Conservation (phyloP, 106 monocot species). For the Phalaenopsis aphrodite region DNA sequence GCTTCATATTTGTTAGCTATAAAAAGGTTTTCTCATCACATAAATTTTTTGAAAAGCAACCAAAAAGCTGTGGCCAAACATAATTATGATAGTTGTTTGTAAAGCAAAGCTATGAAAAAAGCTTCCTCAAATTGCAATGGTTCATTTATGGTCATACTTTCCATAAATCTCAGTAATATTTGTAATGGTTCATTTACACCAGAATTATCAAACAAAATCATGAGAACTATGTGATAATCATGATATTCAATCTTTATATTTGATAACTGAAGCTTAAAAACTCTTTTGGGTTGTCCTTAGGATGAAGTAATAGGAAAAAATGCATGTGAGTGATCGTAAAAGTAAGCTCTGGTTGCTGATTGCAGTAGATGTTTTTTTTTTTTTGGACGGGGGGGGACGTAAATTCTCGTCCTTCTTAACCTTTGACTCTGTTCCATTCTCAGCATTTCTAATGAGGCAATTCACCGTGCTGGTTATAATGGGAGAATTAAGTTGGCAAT, state of each 20-base stretch:
- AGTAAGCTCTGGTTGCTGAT: neutral
- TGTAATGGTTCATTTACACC: neutral
- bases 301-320: neutral
- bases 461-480: slow-evolving; percentile 85
- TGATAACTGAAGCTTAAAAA: neutral
- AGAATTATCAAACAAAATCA: neutral
- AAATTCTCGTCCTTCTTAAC: neutral
- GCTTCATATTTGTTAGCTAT: no score
- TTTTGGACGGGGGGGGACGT: neutral
- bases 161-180: neutral
- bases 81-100: no score
- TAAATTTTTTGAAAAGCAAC: no score
- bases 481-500: slow-evolving; percentile 83
- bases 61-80: no score
- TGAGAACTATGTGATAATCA: neutral
- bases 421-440: neutral
- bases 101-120: no score
- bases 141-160: neutral
- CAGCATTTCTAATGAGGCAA: slow-evolving; percentile 77
- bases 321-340: neutral
- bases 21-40: no score
- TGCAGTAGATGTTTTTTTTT: no score
- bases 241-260: neutral
- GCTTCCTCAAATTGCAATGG: no score
- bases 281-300: neutral